Conservation (phyloP, 2,329 filamentous ascomycete genomes). For the Venturia asperata region DNA sequence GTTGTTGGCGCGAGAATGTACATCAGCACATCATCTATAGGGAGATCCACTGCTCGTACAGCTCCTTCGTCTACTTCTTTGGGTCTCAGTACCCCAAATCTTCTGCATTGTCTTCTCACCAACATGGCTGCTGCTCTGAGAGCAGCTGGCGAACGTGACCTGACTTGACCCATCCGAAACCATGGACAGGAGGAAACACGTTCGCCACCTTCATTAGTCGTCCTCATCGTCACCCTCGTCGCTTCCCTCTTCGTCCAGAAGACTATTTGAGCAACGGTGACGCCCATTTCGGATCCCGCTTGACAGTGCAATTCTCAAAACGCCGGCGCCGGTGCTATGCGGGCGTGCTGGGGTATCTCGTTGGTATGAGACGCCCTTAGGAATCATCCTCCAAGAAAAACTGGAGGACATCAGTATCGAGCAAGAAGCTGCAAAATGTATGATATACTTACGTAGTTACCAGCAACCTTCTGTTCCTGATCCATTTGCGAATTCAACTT, state of each 20-base stretch:
- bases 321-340: slow-evolving; percentile 13
- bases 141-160: slow-evolving; percentile 12
- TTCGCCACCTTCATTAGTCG: slow-evolving; percentile 9
- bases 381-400: slow-evolving; percentile 93
- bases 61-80: not conserved
- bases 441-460: slow-evolving; percentile 70
- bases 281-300: not conserved
- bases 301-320: slow-evolving; percentile 7
- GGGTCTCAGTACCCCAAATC: not conserved
- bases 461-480: slow-evolving; percentile 88
- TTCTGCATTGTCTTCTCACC: not conserved
- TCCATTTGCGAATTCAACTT: slow-evolving; percentile 93
- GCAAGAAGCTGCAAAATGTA: not conserved
- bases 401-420: slow-evolving; percentile 35
- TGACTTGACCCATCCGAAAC: slow-evolving; percentile 7
- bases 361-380: slow-evolving; percentile 15
- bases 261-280: not conserved
- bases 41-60: not conserved
- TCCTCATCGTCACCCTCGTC: slow-evolving; percentile 7
- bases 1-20: too few species aligned
- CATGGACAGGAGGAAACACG: slow-evolving; percentile 16
- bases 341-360: slow-evolving; percentile 9
- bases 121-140: not conserved
- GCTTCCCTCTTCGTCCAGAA: slow-evolving; percentile 9
- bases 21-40: not conserved